Conservation (phyloP, 768 basidiomycete species). For the Leucosporidium creatinivorum region DNA sequence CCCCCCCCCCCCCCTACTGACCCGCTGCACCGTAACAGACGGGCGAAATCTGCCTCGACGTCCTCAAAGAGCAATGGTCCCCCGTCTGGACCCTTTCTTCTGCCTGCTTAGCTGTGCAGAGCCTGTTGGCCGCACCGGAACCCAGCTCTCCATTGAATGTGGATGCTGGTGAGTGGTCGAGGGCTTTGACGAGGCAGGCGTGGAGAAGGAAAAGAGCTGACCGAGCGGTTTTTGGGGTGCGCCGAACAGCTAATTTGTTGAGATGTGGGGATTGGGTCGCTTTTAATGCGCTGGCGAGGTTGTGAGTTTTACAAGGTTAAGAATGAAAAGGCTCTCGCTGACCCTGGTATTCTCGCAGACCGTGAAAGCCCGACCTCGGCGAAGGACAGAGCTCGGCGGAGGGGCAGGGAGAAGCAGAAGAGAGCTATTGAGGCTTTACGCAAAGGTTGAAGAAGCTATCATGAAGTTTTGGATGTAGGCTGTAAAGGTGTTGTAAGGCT, state of each 20-base stretch:
- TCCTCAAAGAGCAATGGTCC: slow-evolving; percentile 99
- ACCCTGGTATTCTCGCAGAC: too few relatives aligned
- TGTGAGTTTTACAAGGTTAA: too few relatives aligned
- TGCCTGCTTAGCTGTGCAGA: slow-evolving; percentile 90
- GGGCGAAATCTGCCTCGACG: slow-evolving; percentile 80
- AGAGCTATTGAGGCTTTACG: too few relatives aligned
- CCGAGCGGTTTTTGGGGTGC: not conserved
- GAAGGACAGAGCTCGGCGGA: too few relatives aligned
- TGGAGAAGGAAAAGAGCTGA: not conserved
- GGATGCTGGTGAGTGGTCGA: not conserved
- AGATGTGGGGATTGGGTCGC: not conserved
- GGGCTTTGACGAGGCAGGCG: not conserved
- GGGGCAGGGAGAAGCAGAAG: too few relatives aligned
- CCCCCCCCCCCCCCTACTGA: too few relatives aligned
- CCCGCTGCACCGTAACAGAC: not conserved
- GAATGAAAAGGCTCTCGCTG: not conserved
- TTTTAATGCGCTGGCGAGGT: not conserved
- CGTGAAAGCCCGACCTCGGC: too few relatives aligned
- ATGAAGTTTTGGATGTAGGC: too few relatives aligned
- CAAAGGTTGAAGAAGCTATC: too few relatives aligned
- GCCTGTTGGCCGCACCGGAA: slow-evolving; percentile 54
- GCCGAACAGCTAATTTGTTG: not conserved
- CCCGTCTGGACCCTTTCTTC: slow-evolving; percentile 99
- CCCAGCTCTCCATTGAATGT: slow-evolving; percentile 2
- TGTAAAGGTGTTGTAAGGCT: too few relatives aligned